Evolutionary conservation across 768 basidiomycete genomes (phyloP).

Genomic region (Termitomyces sp.): DNA sequence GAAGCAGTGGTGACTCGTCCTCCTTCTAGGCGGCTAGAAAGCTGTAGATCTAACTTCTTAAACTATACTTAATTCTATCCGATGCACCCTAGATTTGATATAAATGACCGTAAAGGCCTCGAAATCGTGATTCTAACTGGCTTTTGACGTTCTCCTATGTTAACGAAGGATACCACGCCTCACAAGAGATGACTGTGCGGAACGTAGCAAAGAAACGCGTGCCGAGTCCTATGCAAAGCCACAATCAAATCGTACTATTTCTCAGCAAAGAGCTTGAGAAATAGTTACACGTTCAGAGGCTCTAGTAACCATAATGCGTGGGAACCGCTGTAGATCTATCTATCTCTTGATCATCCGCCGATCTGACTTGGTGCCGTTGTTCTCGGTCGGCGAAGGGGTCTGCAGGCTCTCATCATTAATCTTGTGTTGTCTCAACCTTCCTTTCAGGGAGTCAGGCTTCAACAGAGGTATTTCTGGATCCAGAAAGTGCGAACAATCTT

Average conservation of each 20-base stretch:
- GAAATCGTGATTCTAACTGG: slow-evolving; percentile 75
- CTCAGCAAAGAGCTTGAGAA: slow-evolving; percentile 9
- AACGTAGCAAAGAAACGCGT: slow-evolving; percentile 37
- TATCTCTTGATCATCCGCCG: not conserved
- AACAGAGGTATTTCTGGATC: not conserved
- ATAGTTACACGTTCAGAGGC: slow-evolving; percentile 23
- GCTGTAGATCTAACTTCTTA: too few species aligned
- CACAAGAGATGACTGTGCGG: slow-evolving; percentile 12
- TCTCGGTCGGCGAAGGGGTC: not conserved
- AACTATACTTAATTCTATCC: not conserved
- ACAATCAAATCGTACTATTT: not conserved
- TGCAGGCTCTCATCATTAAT: not conserved
- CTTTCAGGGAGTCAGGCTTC: not conserved
- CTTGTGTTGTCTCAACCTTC: not conserved
- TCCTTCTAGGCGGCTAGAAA: too few species aligned
- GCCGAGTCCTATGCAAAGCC: slow-evolving; percentile 27
- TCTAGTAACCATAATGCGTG: slow-evolving; percentile 16
- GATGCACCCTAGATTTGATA: slow-evolving; percentile 59
- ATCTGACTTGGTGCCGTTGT: not conserved
- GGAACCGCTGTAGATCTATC: slow-evolving; percentile 1
- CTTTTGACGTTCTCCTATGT: slow-evolving; percentile 75
- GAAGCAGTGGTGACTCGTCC: not conserved
- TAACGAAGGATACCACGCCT: slow-evolving; percentile 51
- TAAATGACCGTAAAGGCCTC: slow-evolving; percentile 80
- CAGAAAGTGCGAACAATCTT: not conserved